phyloP scores from a whole-genome alignment of 192 early-diverging fungal species.

The Coemansia sp. region DNA sequence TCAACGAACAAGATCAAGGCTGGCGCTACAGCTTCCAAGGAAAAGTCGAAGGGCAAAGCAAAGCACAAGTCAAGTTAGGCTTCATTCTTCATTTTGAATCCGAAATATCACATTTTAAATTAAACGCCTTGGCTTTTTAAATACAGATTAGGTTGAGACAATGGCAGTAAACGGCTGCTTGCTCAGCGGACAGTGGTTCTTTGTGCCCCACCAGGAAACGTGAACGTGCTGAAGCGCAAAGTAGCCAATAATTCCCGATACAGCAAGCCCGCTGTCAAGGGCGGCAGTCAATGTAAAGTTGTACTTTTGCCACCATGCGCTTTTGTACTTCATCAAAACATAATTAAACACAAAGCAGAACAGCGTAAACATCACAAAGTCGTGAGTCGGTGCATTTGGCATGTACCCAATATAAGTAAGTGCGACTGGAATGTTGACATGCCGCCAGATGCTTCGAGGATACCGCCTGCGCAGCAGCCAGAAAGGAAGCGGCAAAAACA shows the following conservation, averaged over 20 bases:
- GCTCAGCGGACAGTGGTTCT: slow-evolving; percentile 25
- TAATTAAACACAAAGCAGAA: slow-evolving; percentile 66
- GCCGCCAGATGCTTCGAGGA: slow-evolving; percentile 60
- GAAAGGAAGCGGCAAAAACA: slow-evolving; percentile 63
- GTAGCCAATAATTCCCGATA: slow-evolving; percentile 37
- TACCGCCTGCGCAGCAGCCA: slow-evolving; percentile 58
- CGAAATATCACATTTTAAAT: background rate
- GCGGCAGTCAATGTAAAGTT: slow-evolving; percentile 55
- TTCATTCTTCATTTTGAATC: background rate
- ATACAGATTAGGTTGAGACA: background rate
- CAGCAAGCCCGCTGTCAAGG: slow-evolving; percentile 49
- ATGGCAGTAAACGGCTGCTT: slow-evolving; percentile 7
- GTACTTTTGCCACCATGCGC: slow-evolving; percentile 61
- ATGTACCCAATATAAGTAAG: slow-evolving; percentile 56
- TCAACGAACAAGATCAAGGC: background rate
- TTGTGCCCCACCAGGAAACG: slow-evolving; percentile 44
- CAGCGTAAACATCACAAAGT: slow-evolving; percentile 38
- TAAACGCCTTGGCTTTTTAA: background rate
- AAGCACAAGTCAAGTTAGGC: slow-evolving; percentile 22
- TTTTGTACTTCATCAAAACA: slow-evolving; percentile 54
- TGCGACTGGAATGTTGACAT: slow-evolving; percentile 65
- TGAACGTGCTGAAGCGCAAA: slow-evolving; percentile 34
- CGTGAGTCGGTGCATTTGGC: slow-evolving; percentile 56
- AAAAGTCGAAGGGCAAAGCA: slow-evolving; percentile 10
- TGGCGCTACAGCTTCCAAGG: background rate